These are phyloP conservation scores for Alternaria arbusti DNA, from an alignment of 2,329 filamentous ascomycete species.

Conservation along the genomic window DNA sequence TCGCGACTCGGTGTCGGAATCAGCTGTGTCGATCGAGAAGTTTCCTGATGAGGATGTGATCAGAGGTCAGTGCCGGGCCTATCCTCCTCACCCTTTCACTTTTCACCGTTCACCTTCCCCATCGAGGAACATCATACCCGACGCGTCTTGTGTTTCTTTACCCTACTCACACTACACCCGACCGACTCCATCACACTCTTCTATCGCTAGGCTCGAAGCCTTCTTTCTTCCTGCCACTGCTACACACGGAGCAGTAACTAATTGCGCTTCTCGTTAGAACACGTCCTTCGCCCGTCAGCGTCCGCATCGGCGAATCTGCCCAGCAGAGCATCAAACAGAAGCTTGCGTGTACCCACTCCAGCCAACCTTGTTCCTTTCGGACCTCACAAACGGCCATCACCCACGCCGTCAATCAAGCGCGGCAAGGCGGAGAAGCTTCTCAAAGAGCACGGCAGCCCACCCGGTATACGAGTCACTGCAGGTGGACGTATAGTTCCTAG, in stretches of 20 bases:
- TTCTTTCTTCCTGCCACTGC: not conserved
- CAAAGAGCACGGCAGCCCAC: conserved; percentile 59
- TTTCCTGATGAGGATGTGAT: conserved; percentile 52
- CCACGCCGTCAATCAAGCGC: conserved; percentile 58
- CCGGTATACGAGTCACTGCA: conserved; percentile 58
- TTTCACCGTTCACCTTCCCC: conserved; percentile 17
- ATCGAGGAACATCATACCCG: not conserved
- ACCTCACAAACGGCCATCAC: conserved; percentile 51
- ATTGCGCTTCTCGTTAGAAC: conserved; percentile 35
- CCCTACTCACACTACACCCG: not conserved
- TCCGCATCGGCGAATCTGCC: conserved; percentile 46
- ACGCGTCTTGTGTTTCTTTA: not conserved
- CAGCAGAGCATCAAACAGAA: conserved; percentile 31
- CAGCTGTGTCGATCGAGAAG: conserved; percentile 50
- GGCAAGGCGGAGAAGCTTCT: conserved; percentile 58
- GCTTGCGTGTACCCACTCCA: conserved; percentile 28
- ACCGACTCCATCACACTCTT: not conserved
- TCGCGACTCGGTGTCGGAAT: conserved; percentile 50
- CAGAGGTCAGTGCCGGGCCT: conserved; percentile 44
- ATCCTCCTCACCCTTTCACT: conserved; percentile 17
- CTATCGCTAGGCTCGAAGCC: not conserved
- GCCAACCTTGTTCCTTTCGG: conserved; percentile 21
- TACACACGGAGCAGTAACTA: conserved; percentile 3
- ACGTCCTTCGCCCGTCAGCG: conserved; percentile 51
- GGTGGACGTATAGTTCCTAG: conserved; percentile 61